Base-by-base conservation (phyloP, 495 filamentous ascomycete genomes). In the Pyronema domesticum region DNA sequence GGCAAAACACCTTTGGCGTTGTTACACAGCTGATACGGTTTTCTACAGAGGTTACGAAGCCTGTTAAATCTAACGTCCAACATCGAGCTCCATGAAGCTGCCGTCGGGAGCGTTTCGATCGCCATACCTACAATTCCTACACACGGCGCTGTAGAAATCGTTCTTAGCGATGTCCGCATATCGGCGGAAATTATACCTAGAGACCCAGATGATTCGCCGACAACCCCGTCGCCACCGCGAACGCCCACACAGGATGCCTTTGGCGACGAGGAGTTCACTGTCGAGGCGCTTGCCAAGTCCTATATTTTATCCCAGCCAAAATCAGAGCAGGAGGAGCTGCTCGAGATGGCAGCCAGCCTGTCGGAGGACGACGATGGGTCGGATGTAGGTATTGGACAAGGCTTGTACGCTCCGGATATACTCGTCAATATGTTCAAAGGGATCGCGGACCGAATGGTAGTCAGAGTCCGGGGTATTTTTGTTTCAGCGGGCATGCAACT, bases 381-480 rank as follows among this genome's bases (percentile, higher is more conserved):
- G 13, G 72, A 77, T 1, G 58, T 83, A 17, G 93, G 93, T 15
- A 80, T 80, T 42, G 86, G 82, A 11, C 80, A 86, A 54, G 70
- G 73, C 0, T 62, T 93, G 11, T 82, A 81, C 1, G 69, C 96
- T 7, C 93, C 93, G 8, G 76, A 70, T 3, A 89, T 95, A 59
- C 72, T 99, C 11, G 80, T 86, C 8, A 80, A 76, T 19, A 89
- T 93, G 60, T 67, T 96, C 0, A 81, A 86, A 65, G 87, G 87
- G 5, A 78, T 95, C 54, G 71, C 78, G 35, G 86, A 95, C 63
- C 78, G 89, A 39, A 67, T 94, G 19, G 76, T 86, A 67, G 67
- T 95, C 14, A 73, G 72, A 34, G 74, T 95, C 39, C 74, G 72
- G 43, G 78, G 87, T 57, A 71, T 88, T 14, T 72, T 78, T 46